A percentile compares a stretch with the other conserved stretches of the same genome.
These are phyloP conservation scores for Penicillium simplicissimum DNA, from an alignment of 495 filamentous ascomycete species.

Conservation along the genomic window DNA sequence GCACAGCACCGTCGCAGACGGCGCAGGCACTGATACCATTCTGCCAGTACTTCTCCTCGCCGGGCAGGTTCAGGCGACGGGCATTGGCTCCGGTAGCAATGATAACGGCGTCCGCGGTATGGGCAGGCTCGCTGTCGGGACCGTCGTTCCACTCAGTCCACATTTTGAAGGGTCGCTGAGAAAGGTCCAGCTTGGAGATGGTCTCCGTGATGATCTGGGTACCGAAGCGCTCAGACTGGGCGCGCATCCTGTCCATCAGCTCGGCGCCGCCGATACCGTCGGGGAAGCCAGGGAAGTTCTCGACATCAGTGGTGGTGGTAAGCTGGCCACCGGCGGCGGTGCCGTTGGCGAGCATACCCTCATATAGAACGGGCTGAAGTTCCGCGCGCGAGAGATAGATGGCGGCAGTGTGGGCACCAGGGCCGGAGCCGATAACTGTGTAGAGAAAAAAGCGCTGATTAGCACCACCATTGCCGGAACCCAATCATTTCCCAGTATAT, in stretches of 20 bases:
- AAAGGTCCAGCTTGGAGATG: constrained; percentile 84
- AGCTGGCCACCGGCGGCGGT: constrained; percentile 95
- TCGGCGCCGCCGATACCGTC: constrained; percentile 79
- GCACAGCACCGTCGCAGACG: constrained; percentile 95
- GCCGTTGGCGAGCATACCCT: constrained; percentile 96
- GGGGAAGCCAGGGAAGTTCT: constrained; percentile 96
- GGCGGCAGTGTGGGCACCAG: constrained; percentile 94
- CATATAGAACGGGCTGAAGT: constrained; percentile 85
- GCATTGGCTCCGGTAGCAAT: constrained; percentile 95
- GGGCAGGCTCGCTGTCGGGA: constrained; percentile 57
- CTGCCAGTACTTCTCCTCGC: constrained; percentile 95
- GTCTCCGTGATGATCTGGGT: constrained; percentile 92
- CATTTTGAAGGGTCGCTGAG: constrained; percentile 84
- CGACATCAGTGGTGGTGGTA: constrained; percentile 96
- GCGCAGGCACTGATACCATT: constrained; percentile 95
- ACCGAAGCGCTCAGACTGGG: constrained; percentile 87
- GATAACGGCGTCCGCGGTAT: constrained; percentile 89
- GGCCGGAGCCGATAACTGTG: constrained; percentile 83
- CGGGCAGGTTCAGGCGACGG: constrained; percentile 74
- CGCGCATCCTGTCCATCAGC: constrained; percentile 94
- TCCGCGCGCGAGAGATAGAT: constrained; percentile 95
- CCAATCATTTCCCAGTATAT: not conserved
- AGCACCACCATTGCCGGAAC: not conserved
- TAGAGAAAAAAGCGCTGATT: constrained; percentile 14
- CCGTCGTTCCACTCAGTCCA: constrained; percentile 82